Evolutionary conservation across 768 basidiomycete species (phyloP), one percentile per base, ranked within the genome.

Genomic region (Boletus edulis): DNA sequence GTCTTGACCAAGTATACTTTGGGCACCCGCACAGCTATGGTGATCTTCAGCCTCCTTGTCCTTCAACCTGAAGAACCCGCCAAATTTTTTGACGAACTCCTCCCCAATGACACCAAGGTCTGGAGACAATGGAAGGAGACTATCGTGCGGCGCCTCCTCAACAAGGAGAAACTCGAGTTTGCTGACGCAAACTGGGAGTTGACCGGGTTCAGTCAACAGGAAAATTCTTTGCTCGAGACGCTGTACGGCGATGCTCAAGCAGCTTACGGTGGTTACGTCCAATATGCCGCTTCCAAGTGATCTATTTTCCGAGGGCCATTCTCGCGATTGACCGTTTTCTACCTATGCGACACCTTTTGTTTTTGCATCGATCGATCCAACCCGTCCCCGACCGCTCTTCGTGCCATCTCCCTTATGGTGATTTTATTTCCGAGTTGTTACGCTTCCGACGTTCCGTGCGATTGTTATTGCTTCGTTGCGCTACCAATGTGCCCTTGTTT

Each of bases 71-170:
- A 61, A 15, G 64, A 69, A 2, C 68, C 66, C 4, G 20, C 4
- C 4, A 61, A 58, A 35, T 39, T 69, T 1, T 57, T 69, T 1
- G 17, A 69, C 38, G 60, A 62, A 15, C 46, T 67, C 12, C 58
- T 69, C 24, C 70, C 72, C 1, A 54, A 54, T 5, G 63, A 69
- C 43, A 69, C 67, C 24, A 67, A 55, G 20, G 65, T 65, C 13
- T 70, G 68, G 68, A 67, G n/a, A 38, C 57, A 38, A 13, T 70
- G 64, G 59, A 70, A 70, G 45, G 46, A 46, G 5, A 55, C 46
- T 8, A 18, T 71, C 22, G 20, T 67, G 32, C 46, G 31, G 5
- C 61, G 57, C 32, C 52, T 71, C 13, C 5, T 42, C 17, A 17
- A 27, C 38, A 57, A 51, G 34, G 61, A 71, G 37, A 62, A 63